A percentile compares a stretch with the other conserved stretches of the same genome.
These are phyloP conservation scores for Gliomastix tumulicola DNA, from an alignment of 2,329 filamentous ascomycete species.

Conservation along the genomic window DNA sequence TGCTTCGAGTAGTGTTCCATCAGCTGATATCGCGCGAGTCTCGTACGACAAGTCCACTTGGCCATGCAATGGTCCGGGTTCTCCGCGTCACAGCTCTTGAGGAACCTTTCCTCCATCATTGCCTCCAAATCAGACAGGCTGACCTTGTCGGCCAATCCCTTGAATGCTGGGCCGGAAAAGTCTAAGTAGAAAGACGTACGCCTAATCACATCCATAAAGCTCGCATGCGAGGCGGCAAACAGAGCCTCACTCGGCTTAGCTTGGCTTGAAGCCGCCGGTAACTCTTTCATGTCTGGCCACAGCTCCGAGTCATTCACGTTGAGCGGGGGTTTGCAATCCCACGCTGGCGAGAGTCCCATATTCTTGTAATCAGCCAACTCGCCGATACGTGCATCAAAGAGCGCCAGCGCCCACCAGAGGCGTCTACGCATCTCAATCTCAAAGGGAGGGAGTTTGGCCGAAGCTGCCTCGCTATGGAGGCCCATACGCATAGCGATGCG, in stretches of 20 bases:
- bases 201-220: conserved; percentile 35
- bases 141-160: conserved; percentile 13
- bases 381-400: conserved; percentile 44
- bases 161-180: conserved; percentile 35
- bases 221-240: conserved; percentile 25
- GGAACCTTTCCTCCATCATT: conserved; percentile 36
- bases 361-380: conserved; percentile 46
- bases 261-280: conserved; percentile 36
- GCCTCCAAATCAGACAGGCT: conserved; percentile 26
- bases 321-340: conserved; percentile 47
- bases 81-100: conserved; percentile 28
- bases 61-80: conserved; percentile 33
- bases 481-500: conserved; percentile 63
- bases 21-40: conserved; percentile 26
- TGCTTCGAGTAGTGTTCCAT: conserved; percentile 32
- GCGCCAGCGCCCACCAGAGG: conserved; percentile 57
- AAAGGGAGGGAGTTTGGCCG: conserved; percentile 49
- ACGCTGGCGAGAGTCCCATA: conserved; percentile 51
- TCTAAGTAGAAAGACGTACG: conserved; percentile 23
- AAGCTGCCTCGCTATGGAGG: conserved; percentile 54
- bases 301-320: conserved; percentile 56
- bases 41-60: conserved; percentile 33
- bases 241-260: conserved; percentile 35
- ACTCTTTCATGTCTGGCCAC: conserved; percentile 42
- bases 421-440: conserved; percentile 62